These are phyloP conservation scores for Pittosporum tobira DNA, from an alignment of 129 eudicot genomes.

Conservation along the genomic window DNA sequence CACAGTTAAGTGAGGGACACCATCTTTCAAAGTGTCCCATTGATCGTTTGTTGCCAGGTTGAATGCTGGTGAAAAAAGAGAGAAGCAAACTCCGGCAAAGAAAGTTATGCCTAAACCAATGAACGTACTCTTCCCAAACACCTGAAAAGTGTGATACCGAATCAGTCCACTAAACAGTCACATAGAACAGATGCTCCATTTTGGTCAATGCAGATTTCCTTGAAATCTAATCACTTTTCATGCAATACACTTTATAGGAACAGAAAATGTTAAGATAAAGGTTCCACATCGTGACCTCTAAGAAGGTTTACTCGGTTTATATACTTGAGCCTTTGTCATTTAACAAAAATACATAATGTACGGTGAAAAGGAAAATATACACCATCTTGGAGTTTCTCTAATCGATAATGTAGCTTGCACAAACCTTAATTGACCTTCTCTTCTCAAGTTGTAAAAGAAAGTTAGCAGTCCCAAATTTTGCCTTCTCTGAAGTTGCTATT, in stretches of 20 bases:
- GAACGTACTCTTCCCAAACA: constrained; percentile 57
- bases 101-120: constrained; percentile 64
- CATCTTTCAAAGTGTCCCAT: constrained; percentile 56
- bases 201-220: background rate
- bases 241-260: background rate
- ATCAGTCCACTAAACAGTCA: background rate
- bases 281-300: too few species aligned
- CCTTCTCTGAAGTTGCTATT: constrained; percentile 29
- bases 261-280: too few species aligned
- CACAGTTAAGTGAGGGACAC: constrained; percentile 72
- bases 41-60: constrained; percentile 89
- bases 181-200: background rate
- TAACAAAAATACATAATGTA: too few species aligned
- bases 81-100: constrained; percentile 69
- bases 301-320: too few species aligned
- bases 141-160: constrained; percentile 32
- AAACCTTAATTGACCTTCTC: constrained; percentile 73
- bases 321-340: too few species aligned
- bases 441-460: constrained; percentile 73
- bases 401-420: background rate
- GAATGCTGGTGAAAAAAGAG: constrained; percentile 88
- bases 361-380: background rate
- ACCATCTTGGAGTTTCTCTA: background rate
- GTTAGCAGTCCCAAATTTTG: constrained; percentile 61
- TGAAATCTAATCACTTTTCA: background rate